Evolutionary conservation across 129 eudicot species (phyloP).

Genomic region (Saussurea involucrata): DNA sequence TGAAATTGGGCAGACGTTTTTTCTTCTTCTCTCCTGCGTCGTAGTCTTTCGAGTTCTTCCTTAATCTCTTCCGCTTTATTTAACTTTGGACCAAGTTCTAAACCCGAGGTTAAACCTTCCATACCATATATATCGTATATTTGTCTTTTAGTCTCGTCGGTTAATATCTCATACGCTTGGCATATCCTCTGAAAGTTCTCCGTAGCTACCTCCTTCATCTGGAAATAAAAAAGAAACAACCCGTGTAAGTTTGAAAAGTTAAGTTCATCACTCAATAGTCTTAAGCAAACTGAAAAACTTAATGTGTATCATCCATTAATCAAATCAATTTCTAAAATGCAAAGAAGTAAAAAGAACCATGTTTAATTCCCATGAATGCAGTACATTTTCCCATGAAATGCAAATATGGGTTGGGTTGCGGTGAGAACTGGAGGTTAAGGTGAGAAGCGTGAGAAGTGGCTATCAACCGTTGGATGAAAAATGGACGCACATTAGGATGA

Average conservation of each 20-base stretch:
- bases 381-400: background rate
- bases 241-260: background rate
- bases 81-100: slow-evolving; percentile 89
- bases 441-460: too few species aligned
- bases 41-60: slow-evolving; percentile 85
- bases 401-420: too few species aligned
- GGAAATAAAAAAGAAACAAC: slow-evolving; percentile 10
- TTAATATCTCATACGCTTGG: slow-evolving; percentile 90
- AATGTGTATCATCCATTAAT: background rate
- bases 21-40: slow-evolving; percentile 61
- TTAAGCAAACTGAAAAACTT: background rate
- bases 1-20: slow-evolving; percentile 50
- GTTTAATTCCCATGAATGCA: background rate
- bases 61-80: slow-evolving; percentile 71
- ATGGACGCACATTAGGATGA: too few species aligned
- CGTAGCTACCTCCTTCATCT: slow-evolving; percentile 94
- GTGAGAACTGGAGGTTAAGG: too few species aligned
- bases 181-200: slow-evolving; percentile 94
- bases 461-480: too few species aligned
- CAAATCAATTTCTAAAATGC: background rate
- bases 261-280: background rate
- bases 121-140: slow-evolving; percentile 97
- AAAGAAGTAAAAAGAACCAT: background rate
- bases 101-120: slow-evolving; percentile 93
- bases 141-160: slow-evolving; percentile 74